A percentile compares a stretch with the other conserved stretches of the same genome.
phyloP scores from a whole-genome alignment of 1,284 basidiomycete genomes.

The Cutaneotrichosporon daszewskae region DNA sequence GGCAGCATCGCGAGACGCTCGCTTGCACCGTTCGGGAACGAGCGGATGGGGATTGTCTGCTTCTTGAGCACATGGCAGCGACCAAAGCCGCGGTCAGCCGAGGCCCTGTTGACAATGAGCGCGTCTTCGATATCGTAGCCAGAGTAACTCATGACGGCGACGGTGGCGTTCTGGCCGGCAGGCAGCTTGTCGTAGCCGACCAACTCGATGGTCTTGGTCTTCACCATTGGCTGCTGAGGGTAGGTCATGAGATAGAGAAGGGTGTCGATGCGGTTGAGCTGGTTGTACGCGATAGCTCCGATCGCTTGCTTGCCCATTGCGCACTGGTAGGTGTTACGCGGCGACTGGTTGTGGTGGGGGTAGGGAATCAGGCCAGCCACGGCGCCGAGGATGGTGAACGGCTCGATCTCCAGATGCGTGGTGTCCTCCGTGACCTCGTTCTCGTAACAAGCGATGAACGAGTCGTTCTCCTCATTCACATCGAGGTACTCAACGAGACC shows the following conservation, averaged over 20 bases:
- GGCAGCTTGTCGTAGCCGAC: slow-evolving; percentile 95
- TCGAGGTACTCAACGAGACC: slow-evolving; percentile 99
- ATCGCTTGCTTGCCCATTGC: slow-evolving; percentile 99
- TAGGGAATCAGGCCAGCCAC: slow-evolving; percentile 98
- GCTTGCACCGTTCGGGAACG: slow-evolving; percentile 95
- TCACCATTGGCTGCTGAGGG: slow-evolving; percentile 99
- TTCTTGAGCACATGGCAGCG: slow-evolving; percentile 96
- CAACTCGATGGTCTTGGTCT: slow-evolving; percentile 96
- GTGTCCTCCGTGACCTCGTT: slow-evolving; percentile 71
- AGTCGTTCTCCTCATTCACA: slow-evolving; percentile 99
- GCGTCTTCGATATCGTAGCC: slow-evolving; percentile 99
- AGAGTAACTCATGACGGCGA: slow-evolving; percentile 98
- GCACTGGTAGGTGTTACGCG: slow-evolving; percentile 98
- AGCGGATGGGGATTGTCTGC: slow-evolving; percentile 85
- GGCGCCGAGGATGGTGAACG: slow-evolving; percentile 94
- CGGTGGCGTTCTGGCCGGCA: slow-evolving; percentile 96
- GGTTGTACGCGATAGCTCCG: slow-evolving; percentile 98
- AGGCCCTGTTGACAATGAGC: slow-evolving; percentile 89
- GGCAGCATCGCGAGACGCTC: slow-evolving; percentile 80
- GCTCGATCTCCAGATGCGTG: slow-evolving; percentile 97
- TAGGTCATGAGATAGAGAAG: slow-evolving; percentile 98
- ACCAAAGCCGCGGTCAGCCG: slow-evolving; percentile 94
- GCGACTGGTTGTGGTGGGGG: slow-evolving; percentile 99
- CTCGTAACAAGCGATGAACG: slow-evolving; percentile 94
- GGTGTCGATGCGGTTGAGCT: slow-evolving; percentile 96